Conservation (phyloP, 331 rosid species). For the Malus hybrid region DNA sequence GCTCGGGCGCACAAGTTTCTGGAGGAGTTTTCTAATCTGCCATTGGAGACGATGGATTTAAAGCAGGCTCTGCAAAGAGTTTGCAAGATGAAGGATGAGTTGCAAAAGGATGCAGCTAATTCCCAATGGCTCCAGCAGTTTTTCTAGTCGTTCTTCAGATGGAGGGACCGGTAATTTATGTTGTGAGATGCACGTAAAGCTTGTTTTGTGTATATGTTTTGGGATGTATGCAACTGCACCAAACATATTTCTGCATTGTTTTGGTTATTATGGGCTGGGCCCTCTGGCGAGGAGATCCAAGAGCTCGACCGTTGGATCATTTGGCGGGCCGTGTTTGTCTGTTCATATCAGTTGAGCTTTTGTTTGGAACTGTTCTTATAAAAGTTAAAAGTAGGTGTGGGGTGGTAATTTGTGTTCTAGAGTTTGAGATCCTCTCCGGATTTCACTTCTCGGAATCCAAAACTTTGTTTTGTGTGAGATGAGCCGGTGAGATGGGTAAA, state of each 20-base stretch:
- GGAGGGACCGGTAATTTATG: background rate
- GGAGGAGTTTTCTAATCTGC: constrained; percentile 61
- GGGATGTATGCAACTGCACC: background rate
- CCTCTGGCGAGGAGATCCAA: too few relatives aligned
- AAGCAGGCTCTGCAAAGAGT: constrained; percentile 52
- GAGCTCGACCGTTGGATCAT: too few relatives aligned
- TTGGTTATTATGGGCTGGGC: background rate
- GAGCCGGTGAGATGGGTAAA: too few relatives aligned
- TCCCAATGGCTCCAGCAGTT: constrained; percentile 69
- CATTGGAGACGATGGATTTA: constrained; percentile 67
- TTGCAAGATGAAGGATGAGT: constrained; percentile 48
- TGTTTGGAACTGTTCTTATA: too few relatives aligned
- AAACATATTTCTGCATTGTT: background rate
- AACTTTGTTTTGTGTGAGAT: too few relatives aligned
- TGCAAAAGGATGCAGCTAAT: constrained; percentile 65
- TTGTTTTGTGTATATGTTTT: constrained; percentile 11
- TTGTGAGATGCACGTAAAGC: constrained; percentile 24
- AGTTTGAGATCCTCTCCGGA: too few relatives aligned
- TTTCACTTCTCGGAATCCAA: too few relatives aligned
- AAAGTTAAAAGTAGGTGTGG: too few relatives aligned
- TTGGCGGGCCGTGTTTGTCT: too few relatives aligned
- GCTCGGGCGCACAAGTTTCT: constrained; percentile 63
- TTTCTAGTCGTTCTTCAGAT: constrained; percentile 27
- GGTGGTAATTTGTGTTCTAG: too few relatives aligned
- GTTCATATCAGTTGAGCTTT: too few relatives aligned